phyloP scores from a whole-genome alignment of 306 rosid genomes.

The Prunus armeniaca region DNA sequence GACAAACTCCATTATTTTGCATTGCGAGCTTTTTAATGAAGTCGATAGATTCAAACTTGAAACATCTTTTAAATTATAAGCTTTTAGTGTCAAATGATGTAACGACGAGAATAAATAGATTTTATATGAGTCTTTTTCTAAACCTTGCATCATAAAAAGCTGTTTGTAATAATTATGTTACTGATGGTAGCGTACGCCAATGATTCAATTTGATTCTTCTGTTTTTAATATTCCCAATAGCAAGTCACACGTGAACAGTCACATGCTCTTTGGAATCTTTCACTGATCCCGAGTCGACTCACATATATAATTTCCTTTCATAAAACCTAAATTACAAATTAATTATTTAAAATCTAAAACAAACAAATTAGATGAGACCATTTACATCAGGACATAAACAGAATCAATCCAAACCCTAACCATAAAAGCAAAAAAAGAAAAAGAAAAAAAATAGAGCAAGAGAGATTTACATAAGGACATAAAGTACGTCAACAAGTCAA shows the following conservation, averaged over 20 bases:
- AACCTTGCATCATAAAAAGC: too few species aligned
- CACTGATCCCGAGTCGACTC: conserved; percentile 2
- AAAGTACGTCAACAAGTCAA: background rate
- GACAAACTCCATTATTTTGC: too few species aligned
- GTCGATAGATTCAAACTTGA: too few species aligned
- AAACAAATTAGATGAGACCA: background rate
- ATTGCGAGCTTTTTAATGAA: accelerated
- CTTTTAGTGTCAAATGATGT: too few species aligned
- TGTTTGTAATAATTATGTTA: background rate
- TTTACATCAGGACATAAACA: background rate
- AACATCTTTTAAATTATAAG: too few species aligned
- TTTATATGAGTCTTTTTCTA: too few species aligned
- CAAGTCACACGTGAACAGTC: conserved; percentile 8
- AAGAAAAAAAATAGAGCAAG: background rate
- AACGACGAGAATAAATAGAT: too few species aligned
- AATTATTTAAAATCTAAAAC: background rate
- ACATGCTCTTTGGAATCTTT: conserved; percentile 1
- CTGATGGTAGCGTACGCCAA: background rate
- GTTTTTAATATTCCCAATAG: too few species aligned
- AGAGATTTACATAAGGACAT: too few species aligned
- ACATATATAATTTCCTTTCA: background rate
- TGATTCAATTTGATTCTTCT: background rate
- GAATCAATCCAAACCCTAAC: background rate
- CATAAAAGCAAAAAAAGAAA: background rate
- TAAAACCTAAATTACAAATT: too few species aligned